These are phyloP conservation scores for Talaromyces sp. DNA, from an alignment of 2,329 filamentous ascomycete genomes.

Conservation along the genomic window DNA sequence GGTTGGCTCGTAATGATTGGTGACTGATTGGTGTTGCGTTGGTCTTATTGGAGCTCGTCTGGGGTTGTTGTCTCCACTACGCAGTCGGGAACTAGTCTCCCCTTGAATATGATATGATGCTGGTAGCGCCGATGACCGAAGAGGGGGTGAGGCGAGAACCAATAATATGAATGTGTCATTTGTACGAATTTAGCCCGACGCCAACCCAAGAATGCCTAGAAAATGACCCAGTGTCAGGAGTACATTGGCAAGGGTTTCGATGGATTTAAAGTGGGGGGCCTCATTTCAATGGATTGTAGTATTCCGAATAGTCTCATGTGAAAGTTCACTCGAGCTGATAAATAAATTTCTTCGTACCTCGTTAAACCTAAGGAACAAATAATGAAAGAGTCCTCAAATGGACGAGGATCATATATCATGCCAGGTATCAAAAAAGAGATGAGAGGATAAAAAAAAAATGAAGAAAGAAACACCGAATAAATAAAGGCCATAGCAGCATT, in stretches of 20 bases:
- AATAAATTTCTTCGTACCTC: conserved; percentile 3
- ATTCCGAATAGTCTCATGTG: background rate
- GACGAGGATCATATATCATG: conserved; percentile 8
- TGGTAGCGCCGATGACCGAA: background rate
- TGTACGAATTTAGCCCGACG: background rate
- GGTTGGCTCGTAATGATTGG: background rate
- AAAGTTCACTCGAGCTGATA: conserved; percentile 1
- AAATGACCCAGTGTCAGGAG: background rate
- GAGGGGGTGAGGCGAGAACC: background rate
- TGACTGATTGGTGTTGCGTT: background rate
- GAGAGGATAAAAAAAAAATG: background rate
- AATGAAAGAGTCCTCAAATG: background rate
- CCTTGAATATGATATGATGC: background rate
- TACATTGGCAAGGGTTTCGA: background rate
- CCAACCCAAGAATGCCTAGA: background rate
- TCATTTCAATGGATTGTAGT: background rate
- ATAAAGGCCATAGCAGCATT: conserved; percentile 6
- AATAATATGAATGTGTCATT: background rate
- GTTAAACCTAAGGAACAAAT: background rate
- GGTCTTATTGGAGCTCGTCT: background rate
- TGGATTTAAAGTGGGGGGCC: background rate
- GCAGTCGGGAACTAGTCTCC: background rate
- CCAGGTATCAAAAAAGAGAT: conserved; percentile 22
- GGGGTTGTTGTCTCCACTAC: background rate
- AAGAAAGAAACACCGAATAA: too few species aligned